Base-by-base conservation (phyloP, 2,329 filamentous ascomycete species). In the Immersiporthe knoxdaviesiana region DNA sequence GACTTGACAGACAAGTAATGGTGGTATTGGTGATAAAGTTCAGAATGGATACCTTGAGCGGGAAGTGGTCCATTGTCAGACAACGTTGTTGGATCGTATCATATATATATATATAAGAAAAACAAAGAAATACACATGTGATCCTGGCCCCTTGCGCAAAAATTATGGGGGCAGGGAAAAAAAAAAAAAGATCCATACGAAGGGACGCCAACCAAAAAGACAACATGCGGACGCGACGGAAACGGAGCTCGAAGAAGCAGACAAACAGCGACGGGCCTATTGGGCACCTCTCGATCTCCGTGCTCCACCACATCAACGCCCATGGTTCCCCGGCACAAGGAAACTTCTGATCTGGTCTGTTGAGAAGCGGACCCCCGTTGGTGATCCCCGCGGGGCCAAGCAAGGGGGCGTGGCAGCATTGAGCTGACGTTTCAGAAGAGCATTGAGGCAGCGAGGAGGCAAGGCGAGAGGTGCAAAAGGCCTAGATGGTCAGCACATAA, bases 221-320 rank as follows among this genome's bases (percentile, higher is more conserved):
- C n/a, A n/a, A n/a, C n/a, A n/a, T n/a, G n/a, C n/a, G n/a, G n/a
- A n/a, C n/a, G n/a, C n/a, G n/a, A n/a, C 52, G 52, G 8, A 0
- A 47, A n/a, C 44, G 21, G 32, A n/a, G 12, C 32, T 18, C 35
- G 2, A 10, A n/a, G 2, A 10, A n/a, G 16, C 56, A n/a, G 30
- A 37, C 56, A 37, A 59, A 59, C 30, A 2, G 32, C 16, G 18
- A n/a, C 27, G 56, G 56, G 56, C 30, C 21, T 21, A 59, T 37
- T 37, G 32, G 56, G 56, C 56, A 37, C 10, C 56, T 59, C n/a
- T 30, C 14, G 30, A 14, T 59, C 56, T 59, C 56, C 56, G 56
- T 32, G 21, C 56, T 59, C 56, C 56, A 59, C 30, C 18, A 32
- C 32, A 37, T 27, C 24, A 16, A 35, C 35, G 35, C 11, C 2